These are phyloP conservation scores for Leptodermis oblonga DNA, from an alignment of 257 asterid species.

Conservation along the genomic window DNA sequence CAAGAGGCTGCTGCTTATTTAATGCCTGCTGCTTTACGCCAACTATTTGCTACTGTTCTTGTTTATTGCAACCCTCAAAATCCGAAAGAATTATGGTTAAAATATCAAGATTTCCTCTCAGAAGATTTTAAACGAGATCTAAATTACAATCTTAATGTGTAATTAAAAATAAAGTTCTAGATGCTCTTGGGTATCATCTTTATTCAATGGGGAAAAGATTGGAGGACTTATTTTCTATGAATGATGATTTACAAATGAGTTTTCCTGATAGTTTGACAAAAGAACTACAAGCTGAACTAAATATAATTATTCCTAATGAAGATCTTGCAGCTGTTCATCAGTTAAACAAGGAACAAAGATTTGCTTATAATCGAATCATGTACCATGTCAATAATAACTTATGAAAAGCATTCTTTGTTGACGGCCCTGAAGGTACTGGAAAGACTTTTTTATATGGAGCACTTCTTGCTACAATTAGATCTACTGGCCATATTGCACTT, in stretches of 20 bases:
- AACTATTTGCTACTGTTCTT: background rate
- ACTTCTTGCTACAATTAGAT: background rate
- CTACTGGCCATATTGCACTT: background rate
- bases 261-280: too few relatives aligned
- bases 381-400: background rate
- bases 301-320: background rate
- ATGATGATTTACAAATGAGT: too few relatives aligned
- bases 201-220: too few relatives aligned
- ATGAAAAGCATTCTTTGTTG: background rate
- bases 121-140: too few relatives aligned
- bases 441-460: background rate
- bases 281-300: too few relatives aligned
- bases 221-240: too few relatives aligned
- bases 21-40: background rate
- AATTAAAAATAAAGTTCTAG: too few relatives aligned
- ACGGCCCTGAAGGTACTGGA: background rate
- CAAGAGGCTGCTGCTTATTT: too few relatives aligned
- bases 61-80: background rate
- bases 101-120: too few relatives aligned
- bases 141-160: too few relatives aligned
- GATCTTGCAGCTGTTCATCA: background rate
- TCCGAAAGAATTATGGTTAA: background rate
- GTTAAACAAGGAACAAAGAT: background rate
- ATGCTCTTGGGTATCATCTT: too few relatives aligned
- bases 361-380: background rate